These are phyloP conservation scores for Sophora flavescens DNA, from an alignment of 306 rosid species.

Conservation along the genomic window DNA sequence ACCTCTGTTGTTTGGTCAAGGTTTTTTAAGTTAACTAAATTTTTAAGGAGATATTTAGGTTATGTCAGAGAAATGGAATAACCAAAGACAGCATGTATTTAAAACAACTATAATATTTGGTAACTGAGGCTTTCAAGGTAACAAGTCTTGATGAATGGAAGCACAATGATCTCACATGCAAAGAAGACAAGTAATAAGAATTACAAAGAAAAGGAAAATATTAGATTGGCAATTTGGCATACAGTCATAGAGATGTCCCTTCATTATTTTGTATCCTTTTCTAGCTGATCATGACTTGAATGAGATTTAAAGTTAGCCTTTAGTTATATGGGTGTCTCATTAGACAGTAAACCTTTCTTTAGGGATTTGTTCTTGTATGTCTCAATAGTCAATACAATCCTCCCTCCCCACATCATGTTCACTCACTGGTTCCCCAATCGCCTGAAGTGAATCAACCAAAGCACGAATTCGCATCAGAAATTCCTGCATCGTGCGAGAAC, in stretches of 20 bases:
- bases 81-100: background rate
- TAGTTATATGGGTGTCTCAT: background rate
- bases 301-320: background rate
- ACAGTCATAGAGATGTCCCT: background rate
- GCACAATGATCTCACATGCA: background rate
- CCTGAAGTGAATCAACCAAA: too few relatives aligned
- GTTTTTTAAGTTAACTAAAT: background rate
- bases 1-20: background rate
- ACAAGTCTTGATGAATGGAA: slow-evolving; percentile 8
- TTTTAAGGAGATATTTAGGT: background rate
- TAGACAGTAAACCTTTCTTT: background rate
- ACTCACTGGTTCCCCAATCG: too few relatives aligned
- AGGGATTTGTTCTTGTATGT: background rate
- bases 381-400: background rate
- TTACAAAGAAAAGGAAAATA: background rate
- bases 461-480: too few relatives aligned
- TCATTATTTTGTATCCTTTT: background rate
- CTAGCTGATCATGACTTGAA: background rate
- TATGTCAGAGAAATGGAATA: background rate
- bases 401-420: too few relatives aligned
- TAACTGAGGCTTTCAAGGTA: background rate
- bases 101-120: background rate
- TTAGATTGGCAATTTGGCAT: background rate
- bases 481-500: too few relatives aligned
- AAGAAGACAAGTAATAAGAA: background rate